phyloP scores from a whole-genome alignment of 2,329 filamentous ascomycete species.

The Fusarium secorum region DNA sequence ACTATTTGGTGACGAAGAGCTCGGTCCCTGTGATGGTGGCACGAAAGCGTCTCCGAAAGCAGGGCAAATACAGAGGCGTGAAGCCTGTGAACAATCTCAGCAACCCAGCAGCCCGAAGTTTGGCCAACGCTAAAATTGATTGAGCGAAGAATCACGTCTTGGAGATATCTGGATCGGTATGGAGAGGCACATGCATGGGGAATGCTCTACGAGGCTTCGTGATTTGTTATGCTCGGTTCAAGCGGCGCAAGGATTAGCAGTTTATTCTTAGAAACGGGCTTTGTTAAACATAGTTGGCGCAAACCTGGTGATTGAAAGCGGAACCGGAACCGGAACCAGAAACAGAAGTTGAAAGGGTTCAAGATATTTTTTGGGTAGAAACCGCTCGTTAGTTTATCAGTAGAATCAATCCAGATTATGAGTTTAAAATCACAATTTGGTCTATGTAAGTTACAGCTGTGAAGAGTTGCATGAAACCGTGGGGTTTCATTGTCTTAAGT shows the following conservation, averaged over 20 bases:
- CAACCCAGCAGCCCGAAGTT: slow-evolving; percentile 70
- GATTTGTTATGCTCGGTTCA: slow-evolving; percentile 13
- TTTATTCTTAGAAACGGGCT: not conserved
- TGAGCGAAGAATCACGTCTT: slow-evolving; percentile 46
- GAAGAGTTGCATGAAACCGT: not conserved
- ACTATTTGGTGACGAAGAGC: slow-evolving; percentile 96
- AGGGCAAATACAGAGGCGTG: slow-evolving; percentile 80
- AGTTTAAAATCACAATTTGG: not conserved
- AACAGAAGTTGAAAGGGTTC: not conserved
- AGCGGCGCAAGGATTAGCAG: slow-evolving; percentile 8
- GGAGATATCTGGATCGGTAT: not conserved
- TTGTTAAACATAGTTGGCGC: not conserved
- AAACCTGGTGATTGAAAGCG: not conserved
- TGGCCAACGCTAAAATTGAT: slow-evolving; percentile 80
- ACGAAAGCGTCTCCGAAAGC: slow-evolving; percentile 85
- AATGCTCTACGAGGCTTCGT: slow-evolving; percentile 20
- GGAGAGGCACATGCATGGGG: not conserved
- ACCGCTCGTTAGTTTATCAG: slow-evolving; percentile 13
- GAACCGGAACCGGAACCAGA: not conserved
- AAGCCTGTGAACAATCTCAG: slow-evolving; percentile 83
- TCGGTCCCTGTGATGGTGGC: slow-evolving; percentile 98
- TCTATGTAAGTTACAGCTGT: not conserved
- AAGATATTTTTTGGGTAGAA: not conserved
- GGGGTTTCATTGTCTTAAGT: not conserved
- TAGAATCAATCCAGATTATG: not conserved